A percentile compares a stretch with the other conserved stretches of the same genome.
Conservation (phyloP, 495 filamentous ascomycete species). For the Penicillium bialowiezense region DNA sequence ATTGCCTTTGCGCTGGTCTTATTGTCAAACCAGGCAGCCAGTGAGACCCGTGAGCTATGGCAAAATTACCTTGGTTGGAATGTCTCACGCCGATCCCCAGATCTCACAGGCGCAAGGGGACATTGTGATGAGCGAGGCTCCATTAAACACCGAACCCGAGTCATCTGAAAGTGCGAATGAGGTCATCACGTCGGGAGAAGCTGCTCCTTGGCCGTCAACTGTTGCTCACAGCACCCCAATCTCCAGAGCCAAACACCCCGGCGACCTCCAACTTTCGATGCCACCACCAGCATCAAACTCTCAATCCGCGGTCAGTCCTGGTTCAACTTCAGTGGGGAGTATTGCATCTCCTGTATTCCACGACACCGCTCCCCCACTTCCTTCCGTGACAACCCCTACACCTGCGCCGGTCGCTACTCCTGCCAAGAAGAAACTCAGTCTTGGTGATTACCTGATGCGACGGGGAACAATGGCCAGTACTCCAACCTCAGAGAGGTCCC, state of each 20-base stretch:
- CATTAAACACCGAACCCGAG: slow-evolving; percentile 1
- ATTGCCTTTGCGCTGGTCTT: slow-evolving; percentile 6
- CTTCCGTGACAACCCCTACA: slow-evolving; percentile 19
- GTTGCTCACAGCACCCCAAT: slow-evolving; percentile 37
- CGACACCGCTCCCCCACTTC: slow-evolving; percentile 25
- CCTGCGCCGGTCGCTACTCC: slow-evolving; percentile 53
- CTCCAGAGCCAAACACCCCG: slow-evolving; percentile 23
- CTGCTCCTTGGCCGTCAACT: slow-evolving; percentile 39
- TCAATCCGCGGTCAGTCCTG: slow-evolving; percentile 30
- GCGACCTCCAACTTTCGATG: slow-evolving; percentile 40
- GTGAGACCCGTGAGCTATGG: background rate
- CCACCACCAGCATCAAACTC: slow-evolving; percentile 26
- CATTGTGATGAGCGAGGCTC: slow-evolving; percentile 15
- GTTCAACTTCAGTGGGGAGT: slow-evolving; percentile 27
- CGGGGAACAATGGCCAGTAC: slow-evolving; percentile 40
- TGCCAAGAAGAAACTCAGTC: slow-evolving; percentile 61
- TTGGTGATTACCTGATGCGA: slow-evolving; percentile 63
- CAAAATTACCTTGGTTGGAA: background rate
- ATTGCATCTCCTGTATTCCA: slow-evolving; percentile 33
- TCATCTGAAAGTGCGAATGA: slow-evolving; percentile 20
- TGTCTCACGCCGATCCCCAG: background rate
- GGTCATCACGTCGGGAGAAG: slow-evolving; percentile 24
- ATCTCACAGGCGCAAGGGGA: background rate
- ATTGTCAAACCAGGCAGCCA: background rate
- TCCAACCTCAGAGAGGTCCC: slow-evolving; percentile 41